A percentile compares a stretch with the other conserved stretches of the same genome.
Conservation (phyloP, 805 yeast species). For the Starmerella stigmatis region DNA sequence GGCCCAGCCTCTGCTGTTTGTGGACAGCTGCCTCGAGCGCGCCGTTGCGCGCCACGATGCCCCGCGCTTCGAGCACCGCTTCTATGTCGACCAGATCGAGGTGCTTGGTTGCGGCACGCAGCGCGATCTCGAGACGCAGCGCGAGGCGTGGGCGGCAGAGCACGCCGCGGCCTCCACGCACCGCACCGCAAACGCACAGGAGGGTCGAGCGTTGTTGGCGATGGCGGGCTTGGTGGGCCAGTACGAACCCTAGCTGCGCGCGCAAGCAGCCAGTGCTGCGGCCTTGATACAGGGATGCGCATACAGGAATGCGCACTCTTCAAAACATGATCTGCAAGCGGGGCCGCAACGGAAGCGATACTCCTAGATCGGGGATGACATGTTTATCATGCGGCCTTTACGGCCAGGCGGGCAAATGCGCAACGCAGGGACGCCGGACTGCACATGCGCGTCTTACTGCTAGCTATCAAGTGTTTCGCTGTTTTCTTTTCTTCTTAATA, state of each 20-base stretch:
- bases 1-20: conserved; percentile 66
- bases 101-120: conserved; percentile 88
- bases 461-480: too few relatives aligned
- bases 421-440: too few relatives aligned
- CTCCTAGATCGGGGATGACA: too few relatives aligned
- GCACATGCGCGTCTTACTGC: too few relatives aligned
- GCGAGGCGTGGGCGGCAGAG: conserved; percentile 83
- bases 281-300: too few relatives aligned
- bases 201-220: conserved; percentile 75
- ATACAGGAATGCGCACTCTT: too few relatives aligned
- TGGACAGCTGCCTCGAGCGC: conserved; percentile 70
- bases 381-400: too few relatives aligned
- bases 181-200: conserved; percentile 55
- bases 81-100: conserved; percentile 64
- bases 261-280: not conserved
- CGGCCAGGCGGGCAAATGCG: too few relatives aligned
- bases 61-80: conserved; percentile 47
- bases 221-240: conserved; percentile 59
- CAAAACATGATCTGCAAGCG: too few relatives aligned
- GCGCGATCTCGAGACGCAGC: conserved; percentile 66
- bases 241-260: conserved; percentile 25
- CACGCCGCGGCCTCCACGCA: conserved; percentile 73
- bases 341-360: too few relatives aligned
- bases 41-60: conserved; percentile 37
- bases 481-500: too few relatives aligned